Base-by-base conservation (phyloP, 2,329 filamentous ascomycete species). In the Trichoderma pleuroti region DNA sequence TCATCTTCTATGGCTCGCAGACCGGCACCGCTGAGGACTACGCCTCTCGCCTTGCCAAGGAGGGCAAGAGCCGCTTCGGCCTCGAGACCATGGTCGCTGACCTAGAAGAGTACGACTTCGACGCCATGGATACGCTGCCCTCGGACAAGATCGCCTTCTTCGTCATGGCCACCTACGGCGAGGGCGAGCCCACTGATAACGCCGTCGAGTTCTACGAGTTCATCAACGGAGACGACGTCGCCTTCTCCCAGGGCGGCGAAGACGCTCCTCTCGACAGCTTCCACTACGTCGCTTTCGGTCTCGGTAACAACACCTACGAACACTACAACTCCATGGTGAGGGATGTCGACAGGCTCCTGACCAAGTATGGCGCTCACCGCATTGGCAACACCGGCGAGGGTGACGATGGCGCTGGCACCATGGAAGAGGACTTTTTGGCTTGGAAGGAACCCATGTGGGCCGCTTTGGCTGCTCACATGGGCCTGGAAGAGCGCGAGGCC, bases 361-460 rank as follows among this genome's bases (percentile, higher is more conserved):
- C 90, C 78, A 95, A 92, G 77, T 86, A 97, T 24, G 96, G 96
- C 72, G 96, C 92, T 14, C 87, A 90, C 78, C 88, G 93, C 75
- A 93, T 99, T 75, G 94, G 96, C 59, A 86, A 90, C 71, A 93
- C 94, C 70, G 96, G 97, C 76, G 95, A 98, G 84, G 96, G 96
- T 77, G 96, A 99, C 77, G 96, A 99, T 80, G 96, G 97, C 74
- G 94, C 96, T 74, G 96, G 97, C 72, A 99, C 96, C 70, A 99
- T 99, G 97, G 96, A 99, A 84, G 97, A 99, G 84, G 97, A 99
- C 78, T 99, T 98, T 82, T 84, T 99, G 77, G 93, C 95, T 74
- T 99, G 96, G 96, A 99, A 99, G 84, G 96, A 99, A 78, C 94
- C 94, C 73, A 99, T 99, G 96, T 99, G 97, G 96, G 85, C 88